Evolutionary conservation across 257 asterid species (phyloP), one percentile per base, ranked within the genome.

Genomic region (Ehretia macrophylla): DNA sequence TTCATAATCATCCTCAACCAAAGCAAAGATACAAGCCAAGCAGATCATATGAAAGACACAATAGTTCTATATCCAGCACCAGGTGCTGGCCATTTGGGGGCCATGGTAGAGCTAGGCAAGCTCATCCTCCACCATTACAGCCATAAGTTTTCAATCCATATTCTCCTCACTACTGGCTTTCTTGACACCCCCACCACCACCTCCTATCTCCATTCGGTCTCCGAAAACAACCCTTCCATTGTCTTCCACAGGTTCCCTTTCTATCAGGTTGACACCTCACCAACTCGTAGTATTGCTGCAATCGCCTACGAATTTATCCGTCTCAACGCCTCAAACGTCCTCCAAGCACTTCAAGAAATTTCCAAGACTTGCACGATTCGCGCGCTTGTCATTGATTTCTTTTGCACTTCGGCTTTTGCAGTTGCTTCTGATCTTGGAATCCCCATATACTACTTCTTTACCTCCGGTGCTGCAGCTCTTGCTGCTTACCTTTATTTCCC

Each of bases 31-130:
- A n/a, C n/a, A n/a, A n/a, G n/a, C n/a, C n/a, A n/a, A n/a, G n/a
- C n/a, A 49, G 16, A 63, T 53, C n/a, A n/a, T n/a, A n/a, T n/a
- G 69, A 55, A 65, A 18, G 17, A 14, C 20, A 50, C 59, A 4
- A 32, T 64, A 11, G 70, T 65, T 11, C 14, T 65, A 35, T 56
- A 56, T 45, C 63, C 64, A 27, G 32, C 64, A 11, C 64, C 70
- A n/a, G 58, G 51, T 12, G n/a, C 35, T 1, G 63, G 63, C 17
- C 63, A 65, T 13, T 14, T 56, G 50, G 17, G 55, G 42, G 47
- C 64, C 51, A 65, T 48, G 70, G 50, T 56, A 18, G 70, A 56
- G 58, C 51, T 56, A 5, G 64, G 64, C 49, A 65, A 65, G 57
- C 57, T 65, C 56, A 56, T 65, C 47, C 70, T 65, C 51, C 5